Percentiles rank a stretch among this genome's conserved stretches.
Evolutionary conservation across 768 basidiomycete species (phyloP).

Genomic region (Basidioascus undulatus): DNA sequence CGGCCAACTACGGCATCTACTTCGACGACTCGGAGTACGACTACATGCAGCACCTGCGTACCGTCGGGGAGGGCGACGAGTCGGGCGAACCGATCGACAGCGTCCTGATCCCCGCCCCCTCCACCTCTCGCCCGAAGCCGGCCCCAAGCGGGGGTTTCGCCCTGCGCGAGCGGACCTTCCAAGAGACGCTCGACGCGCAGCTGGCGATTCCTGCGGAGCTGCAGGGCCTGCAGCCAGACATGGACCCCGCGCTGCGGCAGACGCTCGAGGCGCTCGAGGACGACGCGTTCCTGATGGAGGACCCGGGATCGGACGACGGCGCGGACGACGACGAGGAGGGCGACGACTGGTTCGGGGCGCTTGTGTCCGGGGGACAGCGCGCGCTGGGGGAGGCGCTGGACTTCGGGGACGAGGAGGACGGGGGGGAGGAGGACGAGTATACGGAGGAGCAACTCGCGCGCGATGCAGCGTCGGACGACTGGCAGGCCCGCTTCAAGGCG

Average conservation of each 20-base stretch:
- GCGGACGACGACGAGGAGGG: conserved; percentile 37
- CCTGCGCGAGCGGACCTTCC: conserved; percentile 5
- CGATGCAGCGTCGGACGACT: conserved; percentile 24
- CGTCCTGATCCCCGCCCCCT: conserved; percentile 52
- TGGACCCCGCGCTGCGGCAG: conserved; percentile 88
- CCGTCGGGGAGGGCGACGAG: conserved; percentile 49
- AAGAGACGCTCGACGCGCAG: conserved; percentile 26
- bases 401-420: conserved; percentile 25
- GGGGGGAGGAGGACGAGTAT: conserved; percentile 15
- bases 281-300: conserved; percentile 51
- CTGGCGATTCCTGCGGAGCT: conserved; percentile 60
- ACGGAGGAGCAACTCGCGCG: conserved; percentile 14
- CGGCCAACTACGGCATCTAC: conserved; percentile 66
- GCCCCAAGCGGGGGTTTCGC: conserved; percentile 6
- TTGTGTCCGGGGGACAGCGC: conserved; percentile 48
- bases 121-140: conserved; percentile 18
- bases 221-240: conserved; percentile 73
- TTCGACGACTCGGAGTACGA: conserved; percentile 93
- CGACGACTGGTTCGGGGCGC: conserved; percentile 51
- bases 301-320: no score
- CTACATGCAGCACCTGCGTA: conserved; percentile 87
- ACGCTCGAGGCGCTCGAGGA: conserved; percentile 84
- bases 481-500: conserved; percentile 56
- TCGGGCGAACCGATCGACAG: conserved; percentile 38
- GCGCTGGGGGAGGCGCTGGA: conserved; percentile 33